A percentile compares a stretch with the other conserved stretches of the same genome.
Conservation (phyloP, 768 basidiomycete species). For the Russula olivacea region DNA sequence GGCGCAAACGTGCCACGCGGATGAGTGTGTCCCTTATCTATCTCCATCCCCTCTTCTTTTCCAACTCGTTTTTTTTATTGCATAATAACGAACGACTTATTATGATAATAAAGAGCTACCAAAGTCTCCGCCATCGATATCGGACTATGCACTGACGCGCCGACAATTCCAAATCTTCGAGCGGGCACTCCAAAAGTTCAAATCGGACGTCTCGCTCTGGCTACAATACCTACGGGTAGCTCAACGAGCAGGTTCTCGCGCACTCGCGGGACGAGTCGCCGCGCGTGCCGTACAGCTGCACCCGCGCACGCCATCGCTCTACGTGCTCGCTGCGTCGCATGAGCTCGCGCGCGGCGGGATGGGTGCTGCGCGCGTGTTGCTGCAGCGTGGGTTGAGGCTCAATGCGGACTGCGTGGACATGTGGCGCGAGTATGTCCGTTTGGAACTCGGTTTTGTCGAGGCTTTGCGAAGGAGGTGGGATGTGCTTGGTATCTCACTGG, state of each 20-base stretch:
- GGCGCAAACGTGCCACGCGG: constrained; percentile 67
- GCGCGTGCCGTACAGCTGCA: constrained; percentile 89
- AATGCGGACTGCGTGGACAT: constrained; percentile 66
- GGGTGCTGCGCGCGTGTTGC: constrained; percentile 71
- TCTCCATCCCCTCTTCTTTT: background rate
- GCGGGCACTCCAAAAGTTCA: constrained; percentile 83
- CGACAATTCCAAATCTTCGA: constrained; percentile 88
- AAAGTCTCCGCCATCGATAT: constrained; percentile 51
- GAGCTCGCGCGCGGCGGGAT: constrained; percentile 70
- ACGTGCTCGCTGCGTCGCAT: constrained; percentile 79
- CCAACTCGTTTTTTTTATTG: background rate
- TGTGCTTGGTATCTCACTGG: constrained; percentile 56
- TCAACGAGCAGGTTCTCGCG: constrained; percentile 69
- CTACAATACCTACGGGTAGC: constrained; percentile 83
- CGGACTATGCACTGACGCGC: constrained; percentile 79
- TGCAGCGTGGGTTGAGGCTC: constrained; percentile 81
- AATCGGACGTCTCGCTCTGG: constrained; percentile 82
- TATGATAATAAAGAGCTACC: constrained; percentile 9
- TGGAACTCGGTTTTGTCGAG: constrained; percentile 86
- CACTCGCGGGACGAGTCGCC: constrained; percentile 74
- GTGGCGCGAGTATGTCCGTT: constrained; percentile 87
- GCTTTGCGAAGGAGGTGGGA: constrained; percentile 73
- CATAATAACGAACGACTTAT: no score
- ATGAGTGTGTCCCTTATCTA: constrained; percentile 45
- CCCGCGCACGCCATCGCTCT: constrained; percentile 69